Evolutionary conservation across 2,329 filamentous ascomycete genomes (phyloP).

Genomic region (Ophiosphaerella herpotricha): DNA sequence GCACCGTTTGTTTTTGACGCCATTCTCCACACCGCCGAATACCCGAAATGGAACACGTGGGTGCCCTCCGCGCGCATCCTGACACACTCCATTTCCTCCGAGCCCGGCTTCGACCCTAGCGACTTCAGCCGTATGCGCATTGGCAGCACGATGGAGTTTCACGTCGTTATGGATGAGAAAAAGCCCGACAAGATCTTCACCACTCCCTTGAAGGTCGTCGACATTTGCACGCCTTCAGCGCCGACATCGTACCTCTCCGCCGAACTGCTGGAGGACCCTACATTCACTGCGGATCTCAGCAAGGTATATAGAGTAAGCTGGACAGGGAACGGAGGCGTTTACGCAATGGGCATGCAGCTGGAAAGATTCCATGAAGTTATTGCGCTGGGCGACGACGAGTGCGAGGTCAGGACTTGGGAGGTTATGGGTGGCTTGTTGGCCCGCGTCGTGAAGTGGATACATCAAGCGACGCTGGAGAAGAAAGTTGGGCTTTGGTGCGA

Average conservation of each 20-base stretch:
- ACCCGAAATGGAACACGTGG: conserved; percentile 26
- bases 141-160: conserved; percentile 23
- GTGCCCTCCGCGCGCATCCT: conserved; percentile 18
- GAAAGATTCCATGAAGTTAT: conserved; percentile 30
- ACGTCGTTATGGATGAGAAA: conserved; percentile 21
- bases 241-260: conserved; percentile 17
- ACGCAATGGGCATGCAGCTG: conserved; percentile 9
- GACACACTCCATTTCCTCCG: conserved; percentile 8
- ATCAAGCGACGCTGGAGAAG: conserved; percentile 16
- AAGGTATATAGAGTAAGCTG: conserved; percentile 26
- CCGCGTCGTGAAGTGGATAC: conserved; percentile 19
- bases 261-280: conserved; percentile 7
- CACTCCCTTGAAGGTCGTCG: conserved; percentile 20
- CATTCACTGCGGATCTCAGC: conserved; percentile 19
- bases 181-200: conserved; percentile 10
- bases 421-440: conserved; percentile 25
- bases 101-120: not conserved
- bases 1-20: conserved; percentile 23
- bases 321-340: conserved; percentile 20
- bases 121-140: conserved; percentile 6
- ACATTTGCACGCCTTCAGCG: conserved; percentile 20
- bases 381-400: conserved; percentile 12
- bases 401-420: conserved; percentile 28
- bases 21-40: conserved; percentile 18
- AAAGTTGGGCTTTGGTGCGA: conserved; percentile 24